Base-by-base conservation (phyloP, 768 basidiomycete species). In the Tephrocybe sp. region DNA sequence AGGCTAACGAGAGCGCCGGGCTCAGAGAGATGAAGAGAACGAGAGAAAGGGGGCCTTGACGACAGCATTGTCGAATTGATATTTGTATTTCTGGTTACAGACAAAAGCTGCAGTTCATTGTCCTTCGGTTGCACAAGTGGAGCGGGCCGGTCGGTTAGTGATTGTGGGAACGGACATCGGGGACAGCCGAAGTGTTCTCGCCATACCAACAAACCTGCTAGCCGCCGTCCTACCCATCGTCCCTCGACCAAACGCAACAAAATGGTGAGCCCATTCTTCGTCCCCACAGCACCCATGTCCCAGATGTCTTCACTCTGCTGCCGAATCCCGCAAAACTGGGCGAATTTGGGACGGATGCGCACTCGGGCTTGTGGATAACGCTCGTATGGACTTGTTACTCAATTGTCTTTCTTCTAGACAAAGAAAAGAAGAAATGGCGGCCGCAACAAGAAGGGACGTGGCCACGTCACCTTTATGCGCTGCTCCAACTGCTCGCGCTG, bases 401-500 rank as follows among this genome's bases (percentile, higher is more conserved):
- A 53, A 48, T 26, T 39, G 44, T 37, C 39, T 52, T 47, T 50
- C 30, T 41, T 49, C 25, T 68, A 96, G 95, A 98, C 94, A 62
- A 96, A 95, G 82, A 97, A 98, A 80, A 87, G 95, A 92, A 88
- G 95, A 90, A 93, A 91, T 82, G 87, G 87, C 69, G 97, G 96
- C 61, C 93, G 97, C 65, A 98, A 97, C 93, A 97, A 98, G 83
- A 92, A 95, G 70, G 93, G 95, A 64, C 93, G 97, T 66, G 97
- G 96, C 71, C 94, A 97, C 74, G 91, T 93, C 71, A 80, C 72
- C 56, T 92, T 90, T 70, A 83, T 99, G 68, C 89, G 97, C 64
- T 99, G 97, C 83, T 95, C 94, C 60, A 99, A 99, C 86, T 99
- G 97, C 84, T 92, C 92, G 66, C 90, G 97, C 61, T 94, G 92